Conservation (phyloP, 1,284 basidiomycete genomes). For the Trichosporon inkin region DNA sequence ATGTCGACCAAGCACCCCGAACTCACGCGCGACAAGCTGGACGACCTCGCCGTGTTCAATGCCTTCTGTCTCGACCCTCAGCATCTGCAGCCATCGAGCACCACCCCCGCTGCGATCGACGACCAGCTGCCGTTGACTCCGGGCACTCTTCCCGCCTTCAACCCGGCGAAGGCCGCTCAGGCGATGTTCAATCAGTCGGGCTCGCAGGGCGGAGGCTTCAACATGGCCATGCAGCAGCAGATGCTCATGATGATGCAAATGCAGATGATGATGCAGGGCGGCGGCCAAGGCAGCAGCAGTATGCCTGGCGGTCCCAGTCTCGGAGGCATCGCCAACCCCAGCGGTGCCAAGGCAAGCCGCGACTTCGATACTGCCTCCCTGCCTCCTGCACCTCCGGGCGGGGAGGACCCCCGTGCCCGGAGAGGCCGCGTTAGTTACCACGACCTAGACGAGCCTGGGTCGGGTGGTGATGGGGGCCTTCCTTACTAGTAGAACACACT, state of each 20-base stretch:
- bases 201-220: constrained; percentile 25
- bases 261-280: constrained; percentile 46
- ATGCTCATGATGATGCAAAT: constrained; percentile 52
- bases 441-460: constrained; percentile 45
- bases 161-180: constrained; percentile 23
- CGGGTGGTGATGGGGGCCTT: constrained; percentile 41
- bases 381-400: constrained; percentile 34
- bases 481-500: constrained; percentile 35
- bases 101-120: constrained; percentile 47
- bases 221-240: constrained; percentile 47
- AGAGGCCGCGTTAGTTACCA: constrained; percentile 45
- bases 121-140: constrained; percentile 34
- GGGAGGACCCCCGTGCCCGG: constrained; percentile 46
- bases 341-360: constrained; percentile 15
- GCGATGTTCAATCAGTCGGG: constrained; percentile 24
- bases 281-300: constrained; percentile 8
- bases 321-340: background rate
- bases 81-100: constrained; percentile 65
- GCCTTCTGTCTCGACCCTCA: constrained; percentile 90
- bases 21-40: constrained; percentile 55
- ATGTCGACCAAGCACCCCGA: constrained; percentile 84
- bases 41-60: constrained; percentile 75
- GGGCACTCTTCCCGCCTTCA: constrained; percentile 26
- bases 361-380: constrained; percentile 19
- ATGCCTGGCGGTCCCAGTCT: constrained; percentile 9